Base-by-base conservation (phyloP, 2,329 filamentous ascomycete species). In the Pseudocercospora cruenta region DNA sequence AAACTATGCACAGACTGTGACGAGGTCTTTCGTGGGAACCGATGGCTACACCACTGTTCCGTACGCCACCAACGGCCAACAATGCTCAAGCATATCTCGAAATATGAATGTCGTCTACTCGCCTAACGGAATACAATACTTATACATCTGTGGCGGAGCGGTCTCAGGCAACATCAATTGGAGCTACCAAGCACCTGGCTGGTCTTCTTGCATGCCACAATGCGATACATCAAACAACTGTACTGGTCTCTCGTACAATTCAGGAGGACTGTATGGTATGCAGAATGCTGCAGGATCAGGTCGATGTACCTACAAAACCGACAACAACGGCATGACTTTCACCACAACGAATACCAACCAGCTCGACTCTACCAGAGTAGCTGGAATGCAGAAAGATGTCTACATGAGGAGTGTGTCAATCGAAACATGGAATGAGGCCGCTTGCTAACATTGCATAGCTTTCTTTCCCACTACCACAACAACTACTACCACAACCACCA, bases 401-500 rank as follows among this genome's bases (percentile, higher is more conserved):
- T 58, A 58, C 28, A 31, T 33, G 33, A 31, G 54, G 31, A 58
- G n/a, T n/a, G n/a, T n/a, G n/a, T n/a, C n/a, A n/a, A n/a, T n/a
- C n/a, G n/a, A n/a, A n/a, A n/a, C n/a, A n/a, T n/a, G n/a, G n/a
- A n/a, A n/a, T n/a, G n/a, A n/a, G n/a, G n/a, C n/a, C n/a, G n/a
- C n/a, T n/a, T n/a, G n/a, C n/a, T n/a, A n/a, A n/a, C n/a, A n/a
- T n/a, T n/a, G n/a, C n/a, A n/a, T n/a, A n/a, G n/a, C 45, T 12
- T 49, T 49, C 19, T 49, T 49, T 7, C 45, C 45, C 2, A 49
- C 45, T 8, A 49, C 45, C 6, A 63, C 67, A 1, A 47, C 64
- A 21, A 66, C 70, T 3, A 68, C 73, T n/a, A 68, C 69, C 9
- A 58, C 68, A 12, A 67, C 66, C 7, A 62, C 60, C 4, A 36